Conservation (phyloP, 345 rosid genomes). For the Odontarrhena argentea region DNA sequence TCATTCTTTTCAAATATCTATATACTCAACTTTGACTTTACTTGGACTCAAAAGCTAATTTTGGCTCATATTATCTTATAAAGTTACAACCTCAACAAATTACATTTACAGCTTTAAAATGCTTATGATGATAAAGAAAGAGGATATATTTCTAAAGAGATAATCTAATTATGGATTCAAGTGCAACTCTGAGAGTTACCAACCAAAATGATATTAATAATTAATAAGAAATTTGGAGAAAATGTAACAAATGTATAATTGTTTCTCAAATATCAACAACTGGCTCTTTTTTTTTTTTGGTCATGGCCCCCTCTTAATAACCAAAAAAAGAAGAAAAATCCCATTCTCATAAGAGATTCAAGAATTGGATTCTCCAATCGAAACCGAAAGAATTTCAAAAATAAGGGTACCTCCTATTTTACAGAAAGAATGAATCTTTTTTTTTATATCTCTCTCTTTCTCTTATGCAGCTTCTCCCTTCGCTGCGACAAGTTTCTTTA, state of each 20-base stretch:
- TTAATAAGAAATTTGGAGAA: slow-evolving; percentile 11
- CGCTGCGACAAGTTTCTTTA: slow-evolving; percentile 33
- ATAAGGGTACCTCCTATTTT: slow-evolving; percentile 39
- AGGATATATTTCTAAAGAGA: not conserved
- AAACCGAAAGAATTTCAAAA: slow-evolving; percentile 38
- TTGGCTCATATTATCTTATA: not conserved
- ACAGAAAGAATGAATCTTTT: slow-evolving; percentile 42
- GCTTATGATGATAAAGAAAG: not conserved
- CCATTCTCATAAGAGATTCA: slow-evolving; percentile 30
- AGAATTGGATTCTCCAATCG: slow-evolving; percentile 32
- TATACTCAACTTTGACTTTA: no score
- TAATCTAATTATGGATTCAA: not conserved
- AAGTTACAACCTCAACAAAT: not conserved
- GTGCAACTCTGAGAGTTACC: not conserved
- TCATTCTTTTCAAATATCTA: no score
- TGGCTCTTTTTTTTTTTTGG: slow-evolving; percentile 16
- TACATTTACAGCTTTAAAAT: slow-evolving; percentile 12
- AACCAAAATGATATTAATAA: slow-evolving; percentile 15
- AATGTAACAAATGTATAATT: slow-evolving; percentile 32
- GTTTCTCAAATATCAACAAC: slow-evolving; percentile 40
- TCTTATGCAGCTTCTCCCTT: slow-evolving; percentile 36
- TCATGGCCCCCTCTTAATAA: slow-evolving; percentile 26
- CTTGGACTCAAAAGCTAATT: not conserved
- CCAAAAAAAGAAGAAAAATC: not conserved
- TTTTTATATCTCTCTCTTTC: slow-evolving; percentile 18